Evolutionary conservation across 768 basidiomycete genomes (phyloP).

Genomic region (Suillus americanus): DNA sequence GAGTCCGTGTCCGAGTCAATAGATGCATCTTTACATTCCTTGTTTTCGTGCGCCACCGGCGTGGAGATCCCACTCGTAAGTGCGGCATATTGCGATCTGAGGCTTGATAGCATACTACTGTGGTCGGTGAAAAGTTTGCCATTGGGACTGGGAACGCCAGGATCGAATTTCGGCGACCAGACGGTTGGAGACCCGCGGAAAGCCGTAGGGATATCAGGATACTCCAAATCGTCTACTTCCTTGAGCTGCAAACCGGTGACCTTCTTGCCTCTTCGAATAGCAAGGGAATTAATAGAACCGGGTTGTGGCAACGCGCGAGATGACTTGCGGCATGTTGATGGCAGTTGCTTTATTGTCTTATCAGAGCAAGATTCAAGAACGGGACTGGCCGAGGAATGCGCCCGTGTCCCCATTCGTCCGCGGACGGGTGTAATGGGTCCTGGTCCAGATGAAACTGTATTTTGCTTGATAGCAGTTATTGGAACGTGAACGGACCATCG

Average conservation of each 20-base stretch:
- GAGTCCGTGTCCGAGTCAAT: not conserved
- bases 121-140: constrained; percentile 28
- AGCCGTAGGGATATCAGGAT: constrained; percentile 44
- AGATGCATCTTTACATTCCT: constrained; percentile 11
- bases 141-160: not conserved
- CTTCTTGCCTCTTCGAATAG: constrained; percentile 39
- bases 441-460: constrained; percentile 1
- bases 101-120: constrained; percentile 35
- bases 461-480: not conserved
- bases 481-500: not conserved
- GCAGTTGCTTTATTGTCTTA: constrained; percentile 1
- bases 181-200: constrained; percentile 38
- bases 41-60: constrained; percentile 15
- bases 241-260: constrained; percentile 28
- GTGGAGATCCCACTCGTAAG: constrained; percentile 18
- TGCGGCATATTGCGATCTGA: constrained; percentile 33
- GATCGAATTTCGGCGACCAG: constrained; percentile 31
- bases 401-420: not conserved
- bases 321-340: constrained; percentile 1
- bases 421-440: not conserved
- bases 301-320: not conserved
- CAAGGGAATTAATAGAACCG: constrained; percentile 28
- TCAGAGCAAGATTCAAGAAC: not conserved
- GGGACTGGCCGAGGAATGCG: not conserved
- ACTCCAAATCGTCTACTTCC: constrained; percentile 23